These are phyloP conservation scores for Hypomontagnella monticulosa DNA, from an alignment of 495 filamentous ascomycete genomes.

Conservation along the genomic window DNA sequence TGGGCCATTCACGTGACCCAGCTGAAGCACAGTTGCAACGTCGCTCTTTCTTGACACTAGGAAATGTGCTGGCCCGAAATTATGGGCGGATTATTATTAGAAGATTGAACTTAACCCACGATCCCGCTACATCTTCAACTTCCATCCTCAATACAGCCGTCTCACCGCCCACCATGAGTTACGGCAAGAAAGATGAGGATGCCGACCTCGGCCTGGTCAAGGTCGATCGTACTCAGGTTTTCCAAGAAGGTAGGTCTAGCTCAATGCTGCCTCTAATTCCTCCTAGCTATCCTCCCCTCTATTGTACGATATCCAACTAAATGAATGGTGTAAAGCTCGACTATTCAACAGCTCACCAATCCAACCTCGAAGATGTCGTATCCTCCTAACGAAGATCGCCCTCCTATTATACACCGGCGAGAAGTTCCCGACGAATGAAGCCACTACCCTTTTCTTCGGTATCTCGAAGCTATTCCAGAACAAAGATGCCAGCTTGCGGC, in stretches of 20 bases:
- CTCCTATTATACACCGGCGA: constrained; percentile 97
- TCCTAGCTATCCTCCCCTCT: constrained; percentile 4
- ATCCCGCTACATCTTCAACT: constrained; percentile 44
- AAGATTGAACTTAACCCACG: constrained; percentile 24
- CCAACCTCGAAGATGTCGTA: constrained; percentile 92
- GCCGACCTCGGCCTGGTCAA: constrained; percentile 90
- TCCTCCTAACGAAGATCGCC: constrained; percentile 96
- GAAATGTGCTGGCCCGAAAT: constrained; percentile 43
- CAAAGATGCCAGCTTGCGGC: constrained; percentile 95
- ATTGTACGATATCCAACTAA: constrained; percentile 26
- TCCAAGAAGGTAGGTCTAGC: constrained; percentile 89
- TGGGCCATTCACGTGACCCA: constrained; percentile 32
- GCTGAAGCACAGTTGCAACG: constrained; percentile 42
- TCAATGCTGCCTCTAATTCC: constrained; percentile 20
- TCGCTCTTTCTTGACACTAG: constrained; percentile 39
- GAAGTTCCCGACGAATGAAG: constrained; percentile 95
- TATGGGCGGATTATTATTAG: constrained; percentile 25
- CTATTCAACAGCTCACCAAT: constrained; percentile 97
- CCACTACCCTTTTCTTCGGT: constrained; percentile 97
- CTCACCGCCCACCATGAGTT: constrained; percentile 75
- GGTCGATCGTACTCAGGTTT: constrained; percentile 97
- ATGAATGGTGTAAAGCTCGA: constrained; percentile 69
- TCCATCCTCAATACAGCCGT: constrained; percentile 38
- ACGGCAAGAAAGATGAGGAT: constrained; percentile 99
- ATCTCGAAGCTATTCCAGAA: constrained; percentile 99